These are phyloP conservation scores for Aspergillus hancockii DNA, from an alignment of 495 filamentous ascomycete species.

Conservation along the genomic window DNA sequence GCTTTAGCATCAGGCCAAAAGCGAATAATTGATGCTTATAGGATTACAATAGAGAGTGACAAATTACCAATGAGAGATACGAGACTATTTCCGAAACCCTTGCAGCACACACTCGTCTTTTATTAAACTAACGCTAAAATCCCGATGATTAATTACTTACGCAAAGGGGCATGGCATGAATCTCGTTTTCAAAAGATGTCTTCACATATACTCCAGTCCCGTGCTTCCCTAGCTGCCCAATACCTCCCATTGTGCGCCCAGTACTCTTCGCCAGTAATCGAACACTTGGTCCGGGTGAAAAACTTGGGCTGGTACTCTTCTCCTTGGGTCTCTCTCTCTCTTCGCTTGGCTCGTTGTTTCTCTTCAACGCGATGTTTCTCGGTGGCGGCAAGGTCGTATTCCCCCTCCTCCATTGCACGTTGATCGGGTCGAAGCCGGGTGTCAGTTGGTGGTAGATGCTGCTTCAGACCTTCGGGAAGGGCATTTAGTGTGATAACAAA, in stretches of 20 bases:
- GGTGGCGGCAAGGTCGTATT: conserved; percentile 86
- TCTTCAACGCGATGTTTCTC: conserved; percentile 97
- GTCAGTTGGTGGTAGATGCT: conserved; percentile 85
- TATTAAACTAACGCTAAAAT: neutral
- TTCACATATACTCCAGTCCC: conserved; percentile 57
- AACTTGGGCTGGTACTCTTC: conserved; percentile 83
- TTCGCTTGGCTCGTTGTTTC: conserved; percentile 78
- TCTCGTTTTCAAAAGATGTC: conserved; percentile 59
- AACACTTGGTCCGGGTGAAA: conserved; percentile 73
- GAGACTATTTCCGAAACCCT: neutral
- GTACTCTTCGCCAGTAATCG: conserved; percentile 83
- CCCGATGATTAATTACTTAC: neutral
- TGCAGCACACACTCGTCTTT: neutral
- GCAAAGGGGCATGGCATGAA: neutral
- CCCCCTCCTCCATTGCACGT: conserved; percentile 97
- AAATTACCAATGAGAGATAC: too few relatives aligned
- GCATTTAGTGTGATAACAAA: conserved; percentile 95
- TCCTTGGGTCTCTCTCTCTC: conserved; percentile 71
- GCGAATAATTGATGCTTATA: too few relatives aligned
- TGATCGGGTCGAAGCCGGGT: conserved; percentile 90
- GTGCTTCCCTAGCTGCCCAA: conserved; percentile 63
- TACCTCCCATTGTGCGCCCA: conserved; percentile 90
- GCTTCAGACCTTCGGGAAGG: conserved; percentile 69
- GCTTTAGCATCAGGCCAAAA: too few relatives aligned
- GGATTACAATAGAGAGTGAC: too few relatives aligned